phyloP scores from a whole-genome alignment of 2,329 filamentous ascomycete species.

The Diplodia intermedia region DNA sequence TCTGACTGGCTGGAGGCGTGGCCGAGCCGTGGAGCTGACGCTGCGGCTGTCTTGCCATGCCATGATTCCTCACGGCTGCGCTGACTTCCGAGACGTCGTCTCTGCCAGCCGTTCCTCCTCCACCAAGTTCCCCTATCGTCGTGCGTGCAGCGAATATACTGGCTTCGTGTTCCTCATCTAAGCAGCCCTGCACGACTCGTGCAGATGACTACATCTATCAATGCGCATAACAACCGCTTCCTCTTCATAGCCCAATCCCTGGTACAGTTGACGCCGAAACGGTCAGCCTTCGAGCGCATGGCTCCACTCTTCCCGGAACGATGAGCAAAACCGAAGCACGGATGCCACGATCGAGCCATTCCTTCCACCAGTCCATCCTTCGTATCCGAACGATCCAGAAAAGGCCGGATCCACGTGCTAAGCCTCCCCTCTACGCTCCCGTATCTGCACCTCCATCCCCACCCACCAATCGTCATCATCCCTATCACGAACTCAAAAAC shows the following conservation, averaged over 20 bases:
- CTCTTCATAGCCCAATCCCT: neutral
- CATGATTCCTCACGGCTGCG: neutral
- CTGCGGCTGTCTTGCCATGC: neutral
- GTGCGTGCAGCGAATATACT: neutral
- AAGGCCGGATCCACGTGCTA: neutral
- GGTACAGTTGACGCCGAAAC: too few relatives aligned
- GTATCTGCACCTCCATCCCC: neutral
- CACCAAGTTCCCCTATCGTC: neutral
- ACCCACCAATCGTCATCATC: neutral
- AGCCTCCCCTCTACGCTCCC: neutral
- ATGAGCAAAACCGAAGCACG: neutral
- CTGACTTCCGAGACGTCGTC: neutral
- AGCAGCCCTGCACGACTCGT: conserved; percentile 12
- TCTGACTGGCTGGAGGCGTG: conserved; percentile 1
- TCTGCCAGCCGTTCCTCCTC: neutral
- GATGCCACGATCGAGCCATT: neutral
- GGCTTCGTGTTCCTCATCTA: conserved; percentile 10
- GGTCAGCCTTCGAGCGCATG: too few relatives aligned
- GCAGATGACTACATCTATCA: neutral
- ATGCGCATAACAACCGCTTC: neutral
- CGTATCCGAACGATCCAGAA: conserved; percentile 5
- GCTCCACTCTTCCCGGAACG: conserved; percentile 2
- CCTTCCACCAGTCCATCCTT: neutral
- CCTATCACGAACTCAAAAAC: neutral
- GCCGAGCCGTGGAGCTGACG: neutral